A percentile compares a stretch with the other conserved stretches of the same genome.
These are phyloP conservation scores for Penicillium manginii DNA, from an alignment of 495 filamentous ascomycete species.

Conservation along the genomic window DNA sequence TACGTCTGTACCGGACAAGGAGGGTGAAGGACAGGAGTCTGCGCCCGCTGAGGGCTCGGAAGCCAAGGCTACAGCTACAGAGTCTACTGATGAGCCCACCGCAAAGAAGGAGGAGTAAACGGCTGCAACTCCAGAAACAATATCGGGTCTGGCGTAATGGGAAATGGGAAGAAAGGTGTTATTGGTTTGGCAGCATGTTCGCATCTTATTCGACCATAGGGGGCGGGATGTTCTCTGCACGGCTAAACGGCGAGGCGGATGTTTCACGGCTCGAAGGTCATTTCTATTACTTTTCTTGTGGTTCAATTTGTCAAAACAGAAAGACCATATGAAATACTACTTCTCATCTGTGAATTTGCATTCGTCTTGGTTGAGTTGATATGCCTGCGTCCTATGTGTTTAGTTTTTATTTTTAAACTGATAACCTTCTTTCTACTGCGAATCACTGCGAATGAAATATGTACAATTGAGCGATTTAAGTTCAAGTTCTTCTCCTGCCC, in stretches of 20 bases:
- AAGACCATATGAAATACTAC: neutral
- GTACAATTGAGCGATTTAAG: conserved; percentile 11
- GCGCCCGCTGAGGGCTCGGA: conserved; percentile 24
- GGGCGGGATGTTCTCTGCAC: conserved; percentile 4
- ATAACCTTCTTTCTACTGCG: conserved; percentile 8
- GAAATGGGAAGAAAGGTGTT: conserved; percentile 49
- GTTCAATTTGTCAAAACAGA: conserved; percentile 2
- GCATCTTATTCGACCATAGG: conserved; percentile 28
- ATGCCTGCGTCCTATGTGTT: neutral
- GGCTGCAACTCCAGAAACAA: conserved; percentile 19
- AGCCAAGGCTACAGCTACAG: conserved; percentile 27
- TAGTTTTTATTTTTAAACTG: conserved; percentile 9
- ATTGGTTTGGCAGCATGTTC: conserved; percentile 34
- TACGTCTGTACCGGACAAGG: conserved; percentile 17
- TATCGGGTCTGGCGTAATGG: conserved; percentile 44
- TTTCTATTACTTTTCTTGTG: conserved; percentile 8
- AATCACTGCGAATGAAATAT: conserved; percentile 8
- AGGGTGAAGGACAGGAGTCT: conserved; percentile 25
- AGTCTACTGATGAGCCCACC: conserved; percentile 30
- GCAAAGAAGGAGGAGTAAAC: conserved; percentile 38
- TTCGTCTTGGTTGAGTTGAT: neutral
- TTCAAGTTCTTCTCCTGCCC: neutral
- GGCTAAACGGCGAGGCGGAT: neutral
- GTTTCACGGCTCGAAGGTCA: conserved; percentile 9
- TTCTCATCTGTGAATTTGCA: neutral